Evolutionary conservation across 2,329 filamentous ascomycete genomes (phyloP).

Genomic region (Sporothrix pallida): DNA sequence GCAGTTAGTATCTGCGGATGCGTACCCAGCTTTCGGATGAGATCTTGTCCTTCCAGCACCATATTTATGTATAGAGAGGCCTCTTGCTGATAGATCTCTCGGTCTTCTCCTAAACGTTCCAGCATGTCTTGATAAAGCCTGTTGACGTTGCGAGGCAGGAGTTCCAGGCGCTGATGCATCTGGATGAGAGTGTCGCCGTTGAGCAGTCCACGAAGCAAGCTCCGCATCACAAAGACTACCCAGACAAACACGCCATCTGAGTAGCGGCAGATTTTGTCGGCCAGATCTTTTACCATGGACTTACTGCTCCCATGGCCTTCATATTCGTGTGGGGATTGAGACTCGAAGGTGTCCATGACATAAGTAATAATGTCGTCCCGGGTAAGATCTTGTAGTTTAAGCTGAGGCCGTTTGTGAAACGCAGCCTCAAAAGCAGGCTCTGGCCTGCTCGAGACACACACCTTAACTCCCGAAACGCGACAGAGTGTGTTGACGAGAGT

Average conservation of each 20-base stretch:
- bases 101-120: conserved; percentile 5
- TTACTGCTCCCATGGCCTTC: too few species aligned
- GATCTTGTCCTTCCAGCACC: neutral
- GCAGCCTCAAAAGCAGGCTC: conserved; percentile 12
- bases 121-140: conserved; percentile 24
- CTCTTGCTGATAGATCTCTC: conserved; percentile 19
- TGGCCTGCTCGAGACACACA: conserved; percentile 18
- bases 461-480: neutral
- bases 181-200: neutral
- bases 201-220: neutral
- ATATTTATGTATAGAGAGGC: conserved; percentile 3
- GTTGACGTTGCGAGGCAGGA: conserved; percentile 5
- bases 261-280: conserved; percentile 1
- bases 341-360: conserved; percentile 2
- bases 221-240: conserved; percentile 3
- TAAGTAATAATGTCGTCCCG: conserved; percentile 8
- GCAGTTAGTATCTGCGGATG: too few species aligned
- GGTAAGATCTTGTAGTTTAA: conserved; percentile 13
- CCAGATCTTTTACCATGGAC: neutral
- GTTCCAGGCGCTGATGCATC: neutral
- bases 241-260: conserved; percentile 26
- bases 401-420: neutral
- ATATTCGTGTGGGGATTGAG: neutral
- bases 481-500: neutral
- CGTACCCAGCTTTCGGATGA: too few species aligned